These are phyloP conservation scores for Hymenotorrendiella dingleyae DNA, from an alignment of 2,329 filamentous ascomycete species.

Conservation along the genomic window DNA sequence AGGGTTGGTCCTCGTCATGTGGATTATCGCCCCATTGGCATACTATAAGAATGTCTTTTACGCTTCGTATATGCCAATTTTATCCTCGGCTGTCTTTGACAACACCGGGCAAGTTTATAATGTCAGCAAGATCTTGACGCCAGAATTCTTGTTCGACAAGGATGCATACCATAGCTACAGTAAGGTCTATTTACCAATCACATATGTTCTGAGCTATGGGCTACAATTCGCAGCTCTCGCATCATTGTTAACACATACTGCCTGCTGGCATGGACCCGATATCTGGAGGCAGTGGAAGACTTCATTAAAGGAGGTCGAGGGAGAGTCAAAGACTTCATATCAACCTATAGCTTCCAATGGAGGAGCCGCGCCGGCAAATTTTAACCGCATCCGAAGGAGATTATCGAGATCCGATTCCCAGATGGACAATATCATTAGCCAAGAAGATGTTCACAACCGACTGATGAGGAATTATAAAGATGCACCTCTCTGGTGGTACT, in stretches of 20 bases:
- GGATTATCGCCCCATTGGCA: slow-evolving; percentile 72
- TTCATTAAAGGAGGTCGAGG: slow-evolving; percentile 58
- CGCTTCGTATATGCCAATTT: slow-evolving; percentile 79
- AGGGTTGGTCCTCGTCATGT: slow-evolving; percentile 76
- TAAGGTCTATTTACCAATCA: slow-evolving; percentile 78
- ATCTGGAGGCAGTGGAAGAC: slow-evolving; percentile 72
- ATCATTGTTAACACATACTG: slow-evolving; percentile 72
- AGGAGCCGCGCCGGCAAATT: neutral
- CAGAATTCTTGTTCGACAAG: slow-evolving; percentile 71
- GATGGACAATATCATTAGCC: slow-evolving; percentile 50
- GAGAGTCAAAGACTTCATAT: slow-evolving; percentile 45
- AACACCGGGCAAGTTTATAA: slow-evolving; percentile 76
- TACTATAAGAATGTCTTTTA: slow-evolving; percentile 78
- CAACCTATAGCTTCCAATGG: slow-evolving; percentile 37
- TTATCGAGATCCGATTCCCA: slow-evolving; percentile 35
- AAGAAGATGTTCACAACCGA: slow-evolving; percentile 78
- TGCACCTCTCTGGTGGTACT: slow-evolving; percentile 76
- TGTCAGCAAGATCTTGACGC: slow-evolving; percentile 71
- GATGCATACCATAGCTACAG: slow-evolving; percentile 76
- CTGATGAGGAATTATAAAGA: slow-evolving; percentile 80
- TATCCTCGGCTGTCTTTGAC: slow-evolving; percentile 80
- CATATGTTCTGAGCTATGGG: slow-evolving; percentile 80
- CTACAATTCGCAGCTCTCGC: slow-evolving; percentile 80
- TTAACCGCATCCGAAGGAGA: slow-evolving; percentile 6
- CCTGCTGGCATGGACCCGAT: slow-evolving; percentile 78